These are phyloP conservation scores for Trapa bicornis DNA, from an alignment of 345 rosid species.

Conservation along the genomic window DNA sequence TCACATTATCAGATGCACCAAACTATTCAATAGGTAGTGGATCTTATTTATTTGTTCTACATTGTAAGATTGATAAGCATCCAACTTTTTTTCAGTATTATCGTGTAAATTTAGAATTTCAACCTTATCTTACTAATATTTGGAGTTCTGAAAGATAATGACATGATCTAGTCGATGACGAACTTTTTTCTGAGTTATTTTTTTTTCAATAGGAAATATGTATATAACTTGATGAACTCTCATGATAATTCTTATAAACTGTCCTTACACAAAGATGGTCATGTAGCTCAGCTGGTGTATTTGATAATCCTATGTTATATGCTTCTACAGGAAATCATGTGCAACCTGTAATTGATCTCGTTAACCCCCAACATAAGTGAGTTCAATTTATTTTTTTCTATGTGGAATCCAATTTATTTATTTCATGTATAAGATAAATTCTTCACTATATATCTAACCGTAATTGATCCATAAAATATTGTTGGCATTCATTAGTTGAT, in stretches of 20 bases:
- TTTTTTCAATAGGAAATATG: not conserved
- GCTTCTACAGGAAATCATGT: constrained; percentile 40
- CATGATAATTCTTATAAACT: not conserved
- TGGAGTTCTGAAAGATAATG: not conserved
- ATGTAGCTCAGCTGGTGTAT: not conserved
- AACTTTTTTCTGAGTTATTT: not conserved
- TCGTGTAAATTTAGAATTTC: not conserved
- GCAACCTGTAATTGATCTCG: constrained; percentile 56
- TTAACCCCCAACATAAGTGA: constrained; percentile 84
- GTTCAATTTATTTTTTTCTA: constrained; percentile 7
- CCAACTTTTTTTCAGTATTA: not conserved
- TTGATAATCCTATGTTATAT: not conserved
- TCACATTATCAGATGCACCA: constrained; percentile 29
- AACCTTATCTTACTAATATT: not conserved
- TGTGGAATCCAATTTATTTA: not conserved
- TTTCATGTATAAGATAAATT: not conserved
- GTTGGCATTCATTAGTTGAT: no score
- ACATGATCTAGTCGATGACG: not conserved
- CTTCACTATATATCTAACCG: not conserved
- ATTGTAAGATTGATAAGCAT: not conserved
- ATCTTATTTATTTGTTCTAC: not conserved
- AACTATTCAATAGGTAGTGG: constrained; percentile 36
- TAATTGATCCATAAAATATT: no score
- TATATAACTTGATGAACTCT: not conserved
- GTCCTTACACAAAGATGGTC: not conserved